Percentiles rank a stretch among this genome's conserved stretches.
phyloP scores from a whole-genome alignment of 228 moss, liverwort and hornwort species.

The Sphagnum magellanicum region DNA sequence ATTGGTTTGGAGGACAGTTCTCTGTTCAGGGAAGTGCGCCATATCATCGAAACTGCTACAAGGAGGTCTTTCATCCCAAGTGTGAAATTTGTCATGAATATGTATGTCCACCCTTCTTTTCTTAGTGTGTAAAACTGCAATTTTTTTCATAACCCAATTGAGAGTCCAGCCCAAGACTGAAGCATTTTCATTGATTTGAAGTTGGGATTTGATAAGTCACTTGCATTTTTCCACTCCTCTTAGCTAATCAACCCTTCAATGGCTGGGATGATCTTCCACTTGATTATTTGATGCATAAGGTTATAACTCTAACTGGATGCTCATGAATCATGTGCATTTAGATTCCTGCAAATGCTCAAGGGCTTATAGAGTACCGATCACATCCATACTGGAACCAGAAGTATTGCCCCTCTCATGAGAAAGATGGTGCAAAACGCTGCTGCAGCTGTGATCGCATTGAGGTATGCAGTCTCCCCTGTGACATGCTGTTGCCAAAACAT shows the following conservation, averaged over 20 bases:
- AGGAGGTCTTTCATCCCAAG: conserved; percentile 97
- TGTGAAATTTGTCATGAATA: conserved; percentile 90
- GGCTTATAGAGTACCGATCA: conserved; percentile 88
- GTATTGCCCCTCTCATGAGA: conserved; percentile 89
- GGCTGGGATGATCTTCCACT: no score
- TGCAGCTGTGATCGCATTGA: conserved; percentile 99
- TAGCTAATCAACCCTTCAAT: no score
- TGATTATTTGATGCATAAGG: no score
- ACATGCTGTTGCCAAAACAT: no score
- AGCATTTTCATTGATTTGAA: no score
- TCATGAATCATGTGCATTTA: conserved; percentile 13
- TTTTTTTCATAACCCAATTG: no score
- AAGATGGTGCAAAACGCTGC: conserved; percentile 81
- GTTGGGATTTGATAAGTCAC: no score
- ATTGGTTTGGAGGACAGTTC: conserved; percentile 35
- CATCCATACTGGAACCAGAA: conserved; percentile 97
- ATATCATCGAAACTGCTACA: conserved; percentile 90
- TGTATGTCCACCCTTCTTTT: conserved; percentile 33
- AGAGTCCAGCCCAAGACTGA: no score
- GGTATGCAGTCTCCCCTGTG: conserved; percentile 20
- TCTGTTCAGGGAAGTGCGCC: conserved; percentile 83
- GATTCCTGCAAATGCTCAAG: conserved; percentile 83
- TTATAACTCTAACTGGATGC: no score
- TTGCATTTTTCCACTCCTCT: no score
- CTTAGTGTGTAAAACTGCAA: background rate